Evolutionary conservation across 73 alveolate genomes (phyloP).

Genomic region (Tetrahymena thermophila): DNA sequence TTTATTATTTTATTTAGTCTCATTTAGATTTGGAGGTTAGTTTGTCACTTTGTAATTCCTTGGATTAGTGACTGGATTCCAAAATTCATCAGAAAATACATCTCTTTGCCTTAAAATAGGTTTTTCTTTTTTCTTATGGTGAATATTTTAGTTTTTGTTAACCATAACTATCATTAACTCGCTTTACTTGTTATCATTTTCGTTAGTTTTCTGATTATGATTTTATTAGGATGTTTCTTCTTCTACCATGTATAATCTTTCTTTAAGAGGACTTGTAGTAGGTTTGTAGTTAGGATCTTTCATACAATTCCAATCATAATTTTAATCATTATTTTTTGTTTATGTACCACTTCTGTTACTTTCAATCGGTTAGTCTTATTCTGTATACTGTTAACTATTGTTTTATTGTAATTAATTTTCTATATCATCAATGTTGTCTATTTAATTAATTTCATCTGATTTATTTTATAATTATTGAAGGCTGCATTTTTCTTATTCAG

Average conservation of each 20-base stretch:
- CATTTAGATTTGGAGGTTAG: neutral
- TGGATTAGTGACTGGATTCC: neutral
- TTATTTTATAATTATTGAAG: neutral
- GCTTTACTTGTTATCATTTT: neutral
- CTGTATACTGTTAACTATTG: neutral
- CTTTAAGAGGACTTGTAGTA: neutral
- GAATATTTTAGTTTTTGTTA: neutral
- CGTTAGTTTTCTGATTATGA: neutral
- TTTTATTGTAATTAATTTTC: neutral
- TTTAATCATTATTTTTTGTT: neutral
- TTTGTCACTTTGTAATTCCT: neutral
- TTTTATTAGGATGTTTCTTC: neutral
- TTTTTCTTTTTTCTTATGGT: neutral
- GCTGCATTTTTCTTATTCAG: neutral
- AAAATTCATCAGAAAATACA: neutral
- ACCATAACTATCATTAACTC: neutral
- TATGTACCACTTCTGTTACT: neutral
- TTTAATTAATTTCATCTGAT: neutral
- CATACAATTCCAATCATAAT: neutral
- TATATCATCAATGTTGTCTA: neutral
- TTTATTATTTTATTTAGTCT: neutral
- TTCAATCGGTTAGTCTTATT: neutral
- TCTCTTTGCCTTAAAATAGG: neutral
- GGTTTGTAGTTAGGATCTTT: neutral
- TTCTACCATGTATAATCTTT: neutral